These are phyloP conservation scores for Euphorbia peplus DNA, from an alignment of 345 rosid genomes.

Conservation along the genomic window DNA sequence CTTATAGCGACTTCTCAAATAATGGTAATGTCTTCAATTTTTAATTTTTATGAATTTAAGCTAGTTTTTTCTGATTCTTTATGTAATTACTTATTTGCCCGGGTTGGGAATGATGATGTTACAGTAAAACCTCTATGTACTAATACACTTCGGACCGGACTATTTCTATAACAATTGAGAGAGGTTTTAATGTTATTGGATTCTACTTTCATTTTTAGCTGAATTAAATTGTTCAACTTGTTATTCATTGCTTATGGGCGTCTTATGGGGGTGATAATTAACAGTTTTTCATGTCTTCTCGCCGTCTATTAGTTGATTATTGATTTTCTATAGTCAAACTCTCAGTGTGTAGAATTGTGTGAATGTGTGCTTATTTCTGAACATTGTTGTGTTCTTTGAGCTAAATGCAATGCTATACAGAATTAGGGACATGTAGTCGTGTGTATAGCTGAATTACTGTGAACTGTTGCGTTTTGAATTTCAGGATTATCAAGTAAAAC, in stretches of 20 bases:
- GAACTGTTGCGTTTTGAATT: neutral
- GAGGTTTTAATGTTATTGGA: too few species aligned
- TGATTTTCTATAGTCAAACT: neutral
- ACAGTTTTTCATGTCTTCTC: neutral
- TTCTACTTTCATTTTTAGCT: neutral
- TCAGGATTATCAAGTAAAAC: conserved; percentile 55
- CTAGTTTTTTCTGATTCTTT: neutral
- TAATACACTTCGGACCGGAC: too few species aligned
- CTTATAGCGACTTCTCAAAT: conserved; percentile 34
- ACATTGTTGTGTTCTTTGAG: neutral
- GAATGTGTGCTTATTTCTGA: neutral
- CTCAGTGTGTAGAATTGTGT: neutral
- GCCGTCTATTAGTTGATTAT: neutral
- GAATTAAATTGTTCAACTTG: neutral
- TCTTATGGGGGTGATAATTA: neutral
- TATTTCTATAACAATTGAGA: too few species aligned
- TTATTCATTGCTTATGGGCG: neutral
- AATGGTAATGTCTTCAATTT: conserved; percentile 19
- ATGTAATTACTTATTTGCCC: conserved; percentile 9
- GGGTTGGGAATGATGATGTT: too few species aligned
- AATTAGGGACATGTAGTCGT: neutral
- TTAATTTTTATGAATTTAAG: neutral
- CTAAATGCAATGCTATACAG: neutral
- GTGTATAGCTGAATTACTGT: neutral
- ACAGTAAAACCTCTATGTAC: too few species aligned